A percentile compares a stretch with the other conserved stretches of the same genome.
phyloP scores from a whole-genome alignment of 1,284 basidiomycete genomes.

The Termitomyces sp. region DNA sequence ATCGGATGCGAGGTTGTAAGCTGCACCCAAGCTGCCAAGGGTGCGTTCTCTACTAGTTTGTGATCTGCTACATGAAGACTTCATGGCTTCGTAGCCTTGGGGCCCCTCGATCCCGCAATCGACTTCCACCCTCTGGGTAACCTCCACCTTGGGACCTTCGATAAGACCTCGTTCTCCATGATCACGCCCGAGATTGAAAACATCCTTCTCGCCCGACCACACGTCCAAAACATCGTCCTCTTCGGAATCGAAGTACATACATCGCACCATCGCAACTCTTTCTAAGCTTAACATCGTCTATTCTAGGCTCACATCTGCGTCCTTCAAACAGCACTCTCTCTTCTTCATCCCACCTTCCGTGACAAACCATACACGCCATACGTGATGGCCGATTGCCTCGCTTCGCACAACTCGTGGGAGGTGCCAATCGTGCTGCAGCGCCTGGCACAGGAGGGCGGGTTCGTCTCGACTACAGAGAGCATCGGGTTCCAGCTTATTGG shows the following conservation, averaged over 20 bases:
- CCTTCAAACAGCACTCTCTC: slow-evolving; percentile 73
- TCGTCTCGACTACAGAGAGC: slow-evolving; percentile 80
- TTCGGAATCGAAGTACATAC: slow-evolving; percentile 79
- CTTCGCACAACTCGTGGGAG: slow-evolving; percentile 74
- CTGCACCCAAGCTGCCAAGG: slow-evolving; percentile 83
- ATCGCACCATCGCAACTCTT: neutral
- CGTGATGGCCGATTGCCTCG: slow-evolving; percentile 82
- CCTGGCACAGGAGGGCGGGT: slow-evolving; percentile 72
- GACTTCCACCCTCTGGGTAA: slow-evolving; percentile 53
- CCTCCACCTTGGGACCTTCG: slow-evolving; percentile 55
- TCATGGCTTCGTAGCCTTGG: slow-evolving; percentile 51
- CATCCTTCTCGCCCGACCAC: slow-evolving; percentile 44
- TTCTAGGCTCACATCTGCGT: slow-evolving; percentile 83
- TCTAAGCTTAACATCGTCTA: neutral
- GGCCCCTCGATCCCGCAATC: slow-evolving; percentile 64
- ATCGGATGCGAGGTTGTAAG: slow-evolving; percentile 69
- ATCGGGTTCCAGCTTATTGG: slow-evolving; percentile 75
- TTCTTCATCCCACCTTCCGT: slow-evolving; percentile 32
- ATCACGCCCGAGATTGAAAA: slow-evolving; percentile 59
- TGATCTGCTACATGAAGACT: neutral
- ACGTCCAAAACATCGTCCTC: slow-evolving; percentile 62
- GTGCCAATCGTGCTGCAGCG: slow-evolving; percentile 58
- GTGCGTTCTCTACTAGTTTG: slow-evolving; percentile 39
- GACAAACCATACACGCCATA: slow-evolving; percentile 33
- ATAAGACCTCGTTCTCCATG: slow-evolving; percentile 85